phyloP scores from a whole-genome alignment of 225 moss, liverwort and hornwort genomes.

The Pseudoscleropodium purum region DNA sequence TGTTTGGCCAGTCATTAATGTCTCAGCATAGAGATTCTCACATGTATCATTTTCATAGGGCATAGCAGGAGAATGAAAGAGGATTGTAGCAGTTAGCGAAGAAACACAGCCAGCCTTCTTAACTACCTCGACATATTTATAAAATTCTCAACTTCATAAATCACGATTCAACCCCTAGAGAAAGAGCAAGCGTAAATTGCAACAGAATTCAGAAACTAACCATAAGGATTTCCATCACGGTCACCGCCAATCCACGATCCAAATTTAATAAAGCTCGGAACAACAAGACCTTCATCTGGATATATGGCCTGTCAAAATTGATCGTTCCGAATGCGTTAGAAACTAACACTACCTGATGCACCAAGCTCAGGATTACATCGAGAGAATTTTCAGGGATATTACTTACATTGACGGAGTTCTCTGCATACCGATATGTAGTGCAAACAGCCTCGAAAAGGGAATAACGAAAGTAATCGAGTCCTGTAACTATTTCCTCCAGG shows the following conservation, averaged over 20 bases:
- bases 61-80: background rate
- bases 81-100: background rate
- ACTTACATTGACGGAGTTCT: conserved; percentile 72
- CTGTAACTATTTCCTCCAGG: conserved; percentile 85
- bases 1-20: background rate
- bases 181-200: background rate
- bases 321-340: background rate
- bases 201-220: conserved; percentile 26
- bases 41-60: background rate
- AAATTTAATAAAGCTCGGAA: conserved; percentile 88
- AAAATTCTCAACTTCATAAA: background rate
- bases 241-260: conserved; percentile 99
- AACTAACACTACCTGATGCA: background rate
- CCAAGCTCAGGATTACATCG: background rate
- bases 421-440: conserved; percentile 95
- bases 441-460: conserved; percentile 95
- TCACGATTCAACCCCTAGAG: background rate
- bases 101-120: background rate
- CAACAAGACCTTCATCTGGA: conserved; percentile 40
- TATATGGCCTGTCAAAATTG: conserved; percentile 58
- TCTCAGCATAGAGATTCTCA: background rate
- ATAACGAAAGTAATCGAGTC: conserved; percentile 90
- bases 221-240: conserved; percentile 93
- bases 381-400: background rate
- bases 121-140: background rate